phyloP scores from a whole-genome alignment of 345 rosid genomes.

The Bruguiera gymnorhiza region DNA sequence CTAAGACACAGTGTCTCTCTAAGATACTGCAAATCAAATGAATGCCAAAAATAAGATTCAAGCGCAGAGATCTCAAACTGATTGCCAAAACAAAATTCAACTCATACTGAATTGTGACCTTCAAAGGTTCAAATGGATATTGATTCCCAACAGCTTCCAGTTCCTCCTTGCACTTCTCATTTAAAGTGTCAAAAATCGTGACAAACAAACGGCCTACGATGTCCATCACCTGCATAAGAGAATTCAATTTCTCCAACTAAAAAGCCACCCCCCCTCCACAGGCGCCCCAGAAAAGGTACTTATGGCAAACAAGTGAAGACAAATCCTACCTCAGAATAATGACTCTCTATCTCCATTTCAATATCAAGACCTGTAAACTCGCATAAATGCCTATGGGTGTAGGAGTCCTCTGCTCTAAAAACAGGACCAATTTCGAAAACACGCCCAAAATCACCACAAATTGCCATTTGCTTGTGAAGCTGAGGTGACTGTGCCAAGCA shows the following conservation, averaged over 20 bases:
- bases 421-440: conserved; percentile 88
- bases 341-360: conserved; percentile 77
- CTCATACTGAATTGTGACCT: conserved; percentile 40
- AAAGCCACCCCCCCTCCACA: not conserved
- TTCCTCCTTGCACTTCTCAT: conserved; percentile 59
- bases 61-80: not conserved
- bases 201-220: conserved; percentile 67
- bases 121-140: conserved; percentile 75
- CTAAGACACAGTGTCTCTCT: conserved; percentile 60
- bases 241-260: conserved; percentile 7
- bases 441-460: conserved; percentile 69
- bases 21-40: conserved; percentile 53
- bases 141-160: conserved; percentile 74
- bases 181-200: conserved; percentile 60
- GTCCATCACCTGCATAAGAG: conserved; percentile 65
- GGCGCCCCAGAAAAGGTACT: not conserved
- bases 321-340: conserved; percentile 67
- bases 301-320: not conserved
- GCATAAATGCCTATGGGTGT: conserved; percentile 84
- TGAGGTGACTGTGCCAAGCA: conserved; percentile 97
- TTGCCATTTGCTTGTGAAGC: conserved; percentile 89
- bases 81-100: not conserved
- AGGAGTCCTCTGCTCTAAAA: conserved; percentile 90
- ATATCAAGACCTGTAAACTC: conserved; percentile 88
- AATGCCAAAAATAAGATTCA: conserved; percentile 13